Evolutionary conservation across 2,329 filamentous ascomycete species (phyloP).

Genomic region (Curvularia eragrostidis): DNA sequence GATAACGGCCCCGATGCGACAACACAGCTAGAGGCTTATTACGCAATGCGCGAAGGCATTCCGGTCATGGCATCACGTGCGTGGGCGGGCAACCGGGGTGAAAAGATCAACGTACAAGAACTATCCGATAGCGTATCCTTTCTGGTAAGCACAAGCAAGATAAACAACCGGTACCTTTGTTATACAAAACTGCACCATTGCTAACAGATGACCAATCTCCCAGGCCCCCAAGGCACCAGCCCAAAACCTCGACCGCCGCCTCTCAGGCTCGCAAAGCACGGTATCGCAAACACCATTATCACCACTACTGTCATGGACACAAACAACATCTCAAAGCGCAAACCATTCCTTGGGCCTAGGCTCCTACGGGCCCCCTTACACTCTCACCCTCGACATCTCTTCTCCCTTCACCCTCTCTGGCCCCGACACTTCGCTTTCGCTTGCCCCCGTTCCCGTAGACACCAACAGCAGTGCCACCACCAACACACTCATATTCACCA

Average conservation of each 20-base stretch:
- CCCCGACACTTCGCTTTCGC: slow-evolving; percentile 52
- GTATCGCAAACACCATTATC: slow-evolving; percentile 5
- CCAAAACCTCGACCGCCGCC: slow-evolving; percentile 55
- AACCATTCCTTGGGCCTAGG: slow-evolving; percentile 41
- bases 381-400: slow-evolving; percentile 47
- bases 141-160: slow-evolving; percentile 24
- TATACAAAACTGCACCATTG: not conserved
- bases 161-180: not conserved
- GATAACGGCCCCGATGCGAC: slow-evolving; percentile 59
- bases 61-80: slow-evolving; percentile 53
- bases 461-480: not conserved
- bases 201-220: not conserved
- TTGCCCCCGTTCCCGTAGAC: slow-evolving; percentile 37
- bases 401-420: slow-evolving; percentile 57
- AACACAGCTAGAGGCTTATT: slow-evolving; percentile 58
- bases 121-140: slow-evolving; percentile 49
- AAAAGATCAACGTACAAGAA: slow-evolving; percentile 34
- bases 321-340: slow-evolving; percentile 1
- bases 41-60: slow-evolving; percentile 56
- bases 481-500: slow-evolving; percentile 53
- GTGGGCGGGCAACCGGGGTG: slow-evolving; percentile 53
- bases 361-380: slow-evolving; percentile 58
- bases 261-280: slow-evolving; percentile 23
- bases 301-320: slow-evolving; percentile 47
- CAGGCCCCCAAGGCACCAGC: slow-evolving; percentile 48